Conservation (phyloP, 768 basidiomycete genomes). For the Paxillus rubicundulus region DNA sequence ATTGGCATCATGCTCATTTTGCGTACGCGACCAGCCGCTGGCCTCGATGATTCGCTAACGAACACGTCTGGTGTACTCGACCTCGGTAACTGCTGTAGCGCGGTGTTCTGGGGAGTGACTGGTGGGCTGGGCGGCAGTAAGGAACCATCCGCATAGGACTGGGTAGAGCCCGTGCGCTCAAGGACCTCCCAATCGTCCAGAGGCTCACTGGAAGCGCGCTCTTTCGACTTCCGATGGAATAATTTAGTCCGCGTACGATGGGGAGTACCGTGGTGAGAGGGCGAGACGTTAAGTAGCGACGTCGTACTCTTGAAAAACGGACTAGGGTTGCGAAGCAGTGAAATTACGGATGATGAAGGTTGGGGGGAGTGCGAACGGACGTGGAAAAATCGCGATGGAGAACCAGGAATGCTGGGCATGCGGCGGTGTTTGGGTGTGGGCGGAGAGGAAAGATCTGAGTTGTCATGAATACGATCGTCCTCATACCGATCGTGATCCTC, state of each 20-base stretch:
- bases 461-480: constrained; percentile 30
- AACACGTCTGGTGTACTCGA: constrained; percentile 13
- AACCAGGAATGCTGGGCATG: constrained; percentile 30
- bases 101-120: constrained; percentile 18
- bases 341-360: constrained; percentile 34
- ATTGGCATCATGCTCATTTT: constrained; percentile 26
- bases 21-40: constrained; percentile 15
- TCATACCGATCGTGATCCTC: constrained; percentile 32
- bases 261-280: constrained; percentile 30
- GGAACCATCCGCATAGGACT: constrained; percentile 24
- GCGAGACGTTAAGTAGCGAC: constrained; percentile 29
- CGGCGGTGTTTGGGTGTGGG: constrained; percentile 32
- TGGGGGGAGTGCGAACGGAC: constrained; percentile 31
- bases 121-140: constrained; percentile 20
- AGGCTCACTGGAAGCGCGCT: constrained; percentile 32
- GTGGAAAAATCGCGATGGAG: constrained; percentile 33
- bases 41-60: constrained; percentile 8
- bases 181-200: constrained; percentile 34
- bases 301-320: constrained; percentile 36
- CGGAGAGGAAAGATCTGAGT: constrained; percentile 32
- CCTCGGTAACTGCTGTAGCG: constrained; percentile 15
- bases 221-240: constrained; percentile 35
- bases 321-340: constrained; percentile 33
- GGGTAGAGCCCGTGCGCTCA: constrained; percentile 27
- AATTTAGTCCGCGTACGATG: constrained; percentile 31